A percentile compares a stretch with the other conserved stretches of the same genome.
These are phyloP conservation scores for Marasmius tenuissimus DNA, from an alignment of 1,284 basidiomycete genomes.

Conservation along the genomic window DNA sequence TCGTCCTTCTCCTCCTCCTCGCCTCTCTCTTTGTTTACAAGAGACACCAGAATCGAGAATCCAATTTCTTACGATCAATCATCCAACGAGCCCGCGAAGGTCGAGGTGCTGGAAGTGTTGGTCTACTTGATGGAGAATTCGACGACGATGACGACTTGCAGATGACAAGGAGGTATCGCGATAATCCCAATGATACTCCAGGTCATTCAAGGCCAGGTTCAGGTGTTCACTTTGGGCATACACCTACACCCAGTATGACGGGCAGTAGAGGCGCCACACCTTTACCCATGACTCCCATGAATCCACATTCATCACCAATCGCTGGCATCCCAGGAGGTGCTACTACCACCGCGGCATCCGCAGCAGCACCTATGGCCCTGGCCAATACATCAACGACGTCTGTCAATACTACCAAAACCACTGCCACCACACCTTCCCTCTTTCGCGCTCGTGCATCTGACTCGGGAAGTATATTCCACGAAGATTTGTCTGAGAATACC, in stretches of 20 bases:
- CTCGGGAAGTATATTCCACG: slow-evolving; percentile 50
- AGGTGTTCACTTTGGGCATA: neutral
- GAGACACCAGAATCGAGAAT: slow-evolving; percentile 39
- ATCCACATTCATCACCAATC: neutral
- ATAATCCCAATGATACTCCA: slow-evolving; percentile 5
- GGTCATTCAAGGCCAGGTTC: neutral
- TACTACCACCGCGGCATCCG: slow-evolving; percentile 2
- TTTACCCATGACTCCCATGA: neutral
- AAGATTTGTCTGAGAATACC: slow-evolving; percentile 51
- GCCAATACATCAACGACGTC: neutral
- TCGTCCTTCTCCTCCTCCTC: slow-evolving; percentile 33
- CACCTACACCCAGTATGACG: slow-evolving; percentile 10
- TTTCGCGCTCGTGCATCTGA: slow-evolving; percentile 42
- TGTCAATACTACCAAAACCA: slow-evolving; percentile 9
- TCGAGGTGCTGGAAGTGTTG: slow-evolving; percentile 38
- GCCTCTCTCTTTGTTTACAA: slow-evolving; percentile 40
- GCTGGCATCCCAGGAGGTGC: slow-evolving; percentile 11
- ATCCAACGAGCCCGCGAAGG: slow-evolving; percentile 35
- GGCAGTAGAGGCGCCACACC: neutral
- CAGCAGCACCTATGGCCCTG: slow-evolving; percentile 4
- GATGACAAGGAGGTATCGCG: slow-evolving; percentile 21
- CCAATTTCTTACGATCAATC: slow-evolving; percentile 34
- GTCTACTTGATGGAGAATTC: slow-evolving; percentile 22
- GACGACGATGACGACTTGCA: slow-evolving; percentile 40
- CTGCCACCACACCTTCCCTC: slow-evolving; percentile 28